phyloP scores from a whole-genome alignment of 164 flowering plant species.

The Stephania cephalantha region DNA sequence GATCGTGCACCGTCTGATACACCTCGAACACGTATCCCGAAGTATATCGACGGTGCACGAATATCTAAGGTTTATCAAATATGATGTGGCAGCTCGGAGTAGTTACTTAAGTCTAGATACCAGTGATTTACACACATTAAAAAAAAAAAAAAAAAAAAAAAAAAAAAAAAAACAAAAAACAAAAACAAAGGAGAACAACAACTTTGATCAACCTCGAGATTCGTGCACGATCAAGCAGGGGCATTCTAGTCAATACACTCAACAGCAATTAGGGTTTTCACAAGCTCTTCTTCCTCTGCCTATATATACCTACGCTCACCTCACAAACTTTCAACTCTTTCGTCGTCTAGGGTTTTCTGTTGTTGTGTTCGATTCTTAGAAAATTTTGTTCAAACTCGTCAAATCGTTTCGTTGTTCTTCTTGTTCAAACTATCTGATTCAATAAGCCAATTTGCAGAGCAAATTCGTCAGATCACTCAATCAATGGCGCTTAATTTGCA shows the following conservation, averaged over 20 bases:
- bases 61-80: too few relatives aligned
- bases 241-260: neutral
- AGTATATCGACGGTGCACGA: too few relatives aligned
- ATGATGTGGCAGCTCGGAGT: too few relatives aligned
- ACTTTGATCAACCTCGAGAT: neutral
- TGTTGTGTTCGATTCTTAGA: neutral
- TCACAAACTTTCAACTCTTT: neutral
- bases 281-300: neutral
- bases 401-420: neutral
- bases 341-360: too few relatives aligned
- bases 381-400: neutral
- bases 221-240: neutral
- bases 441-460: slow-evolving; percentile 58
- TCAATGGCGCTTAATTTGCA: slow-evolving; percentile 37
- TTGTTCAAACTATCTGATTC: neutral
- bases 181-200: too few relatives aligned
- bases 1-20: too few relatives aligned
- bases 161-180: too few relatives aligned
- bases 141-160: too few relatives aligned
- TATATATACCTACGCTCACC: neutral
- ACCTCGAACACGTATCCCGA: too few relatives aligned
- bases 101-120: too few relatives aligned
- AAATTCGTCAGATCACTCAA: slow-evolving; percentile 26
- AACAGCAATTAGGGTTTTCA: neutral
- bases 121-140: too few relatives aligned